phyloP scores from a whole-genome alignment of 140 eudicot species.

The Flaveria floridana region DNA sequence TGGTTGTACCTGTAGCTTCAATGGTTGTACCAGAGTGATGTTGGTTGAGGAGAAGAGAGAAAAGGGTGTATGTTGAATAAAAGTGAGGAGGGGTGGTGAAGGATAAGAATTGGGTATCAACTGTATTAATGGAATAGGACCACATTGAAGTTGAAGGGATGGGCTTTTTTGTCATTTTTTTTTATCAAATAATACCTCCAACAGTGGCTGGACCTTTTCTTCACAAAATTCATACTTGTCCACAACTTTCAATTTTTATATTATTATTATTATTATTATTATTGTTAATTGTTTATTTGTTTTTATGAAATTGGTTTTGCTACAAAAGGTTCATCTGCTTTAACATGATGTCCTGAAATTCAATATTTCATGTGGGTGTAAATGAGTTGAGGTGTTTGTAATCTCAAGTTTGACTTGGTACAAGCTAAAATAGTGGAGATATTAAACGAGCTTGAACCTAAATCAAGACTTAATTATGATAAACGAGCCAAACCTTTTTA shows the following conservation, averaged over 20 bases:
- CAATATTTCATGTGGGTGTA: too few species aligned
- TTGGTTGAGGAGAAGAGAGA: conserved; percentile 19
- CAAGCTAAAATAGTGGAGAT: too few species aligned
- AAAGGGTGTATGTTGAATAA: conserved; percentile 17
- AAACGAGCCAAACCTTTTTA: too few species aligned
- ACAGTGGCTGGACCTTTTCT: conserved; percentile 31
- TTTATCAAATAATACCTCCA: conserved; percentile 34
- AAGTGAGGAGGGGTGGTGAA: conserved; percentile 39
- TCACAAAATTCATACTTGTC: conserved; percentile 21
- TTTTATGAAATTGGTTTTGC: background rate
- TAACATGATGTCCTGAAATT: too few species aligned
- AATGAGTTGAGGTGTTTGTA: too few species aligned
- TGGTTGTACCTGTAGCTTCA: conserved; percentile 33
- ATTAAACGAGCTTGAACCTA: too few species aligned
- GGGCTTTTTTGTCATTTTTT: conserved; percentile 63
- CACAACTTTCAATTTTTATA: background rate
- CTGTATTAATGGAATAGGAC: conserved; percentile 75
- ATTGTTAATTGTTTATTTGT: background rate
- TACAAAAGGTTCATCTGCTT: background rate
- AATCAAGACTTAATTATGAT: too few species aligned
- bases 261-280: background rate
- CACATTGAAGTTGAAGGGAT: conserved; percentile 74
- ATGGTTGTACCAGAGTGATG: conserved; percentile 29
- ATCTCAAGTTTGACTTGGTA: too few species aligned
- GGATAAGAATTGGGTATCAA: conserved; percentile 61